A percentile compares a stretch with the other conserved stretches of the same genome.
Evolutionary conservation across 2,329 filamentous ascomycete species (phyloP).

Genomic region (Harringtonia lauricola): DNA sequence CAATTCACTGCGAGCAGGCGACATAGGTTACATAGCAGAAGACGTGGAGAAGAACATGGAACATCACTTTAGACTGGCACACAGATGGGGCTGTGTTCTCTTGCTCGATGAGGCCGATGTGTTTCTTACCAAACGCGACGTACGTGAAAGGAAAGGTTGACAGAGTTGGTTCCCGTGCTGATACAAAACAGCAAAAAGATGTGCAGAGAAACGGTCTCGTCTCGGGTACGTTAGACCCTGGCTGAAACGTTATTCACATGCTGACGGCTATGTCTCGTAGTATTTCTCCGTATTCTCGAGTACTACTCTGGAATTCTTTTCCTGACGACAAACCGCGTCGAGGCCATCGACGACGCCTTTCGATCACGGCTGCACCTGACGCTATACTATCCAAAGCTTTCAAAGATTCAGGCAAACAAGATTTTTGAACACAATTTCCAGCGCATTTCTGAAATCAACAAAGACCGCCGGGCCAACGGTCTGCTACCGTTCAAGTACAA

Average conservation of each 20-base stretch:
- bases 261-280: no score
- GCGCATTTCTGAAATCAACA: conserved; percentile 13
- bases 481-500: no score
- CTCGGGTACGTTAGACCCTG: no score
- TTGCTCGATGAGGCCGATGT: conserved; percentile 16
- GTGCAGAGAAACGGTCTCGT: no score
- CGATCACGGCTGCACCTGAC: conserved; percentile 26
- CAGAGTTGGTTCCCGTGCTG: no score
- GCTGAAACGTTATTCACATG: no score
- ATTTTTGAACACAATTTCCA: conserved; percentile 19
- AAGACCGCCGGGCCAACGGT: no score
- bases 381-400: conserved; percentile 21
- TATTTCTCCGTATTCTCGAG: conserved; percentile 13
- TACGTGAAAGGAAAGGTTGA: conserved; percentile 10
- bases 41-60: conserved; percentile 17
- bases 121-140: conserved; percentile 2
- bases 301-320: conserved; percentile 14
- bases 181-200: no score
- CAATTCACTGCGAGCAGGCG: no score
- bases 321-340: conserved; percentile 13
- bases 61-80: conserved; percentile 9
- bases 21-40: conserved; percentile 21
- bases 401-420: conserved; percentile 12
- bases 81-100: no score
- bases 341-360: conserved; percentile 15